These are phyloP conservation scores for Panus rudis DNA, from an alignment of 768 basidiomycete species.

Conservation along the genomic window DNA sequence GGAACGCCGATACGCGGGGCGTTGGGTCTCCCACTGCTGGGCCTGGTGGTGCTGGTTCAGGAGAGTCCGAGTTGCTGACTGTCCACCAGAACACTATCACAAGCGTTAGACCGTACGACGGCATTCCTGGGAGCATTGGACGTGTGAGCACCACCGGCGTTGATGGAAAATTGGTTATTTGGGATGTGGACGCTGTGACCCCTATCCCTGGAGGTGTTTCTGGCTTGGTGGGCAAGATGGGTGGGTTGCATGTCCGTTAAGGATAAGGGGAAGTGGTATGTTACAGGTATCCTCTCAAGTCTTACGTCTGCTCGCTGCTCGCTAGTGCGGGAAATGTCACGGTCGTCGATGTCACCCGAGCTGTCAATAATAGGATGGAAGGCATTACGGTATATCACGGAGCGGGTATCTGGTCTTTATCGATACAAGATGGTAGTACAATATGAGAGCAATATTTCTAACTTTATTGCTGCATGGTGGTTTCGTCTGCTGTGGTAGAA, in stretches of 20 bases:
- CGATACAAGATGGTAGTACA: background rate
- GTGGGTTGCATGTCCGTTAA: slow-evolving; percentile 23
- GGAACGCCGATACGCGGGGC: slow-evolving; percentile 82
- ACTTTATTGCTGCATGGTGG: slow-evolving; percentile 15
- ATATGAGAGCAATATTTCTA: too few species aligned
- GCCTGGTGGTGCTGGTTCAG: slow-evolving; percentile 20
- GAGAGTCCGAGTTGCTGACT: slow-evolving; percentile 75
- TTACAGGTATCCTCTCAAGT: background rate
- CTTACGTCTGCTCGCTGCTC: too few species aligned
- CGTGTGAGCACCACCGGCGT: slow-evolving; percentile 89
- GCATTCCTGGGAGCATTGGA: slow-evolving; percentile 46
- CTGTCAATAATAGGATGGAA: too few species aligned
- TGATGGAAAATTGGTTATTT: slow-evolving; percentile 89
- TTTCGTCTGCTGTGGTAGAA: slow-evolving; percentile 15
- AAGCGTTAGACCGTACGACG: slow-evolving; percentile 73
- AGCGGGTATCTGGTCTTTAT: too few species aligned
- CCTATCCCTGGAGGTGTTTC: slow-evolving; percentile 33
- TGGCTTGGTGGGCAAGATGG: slow-evolving; percentile 19
- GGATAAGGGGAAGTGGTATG: slow-evolving; percentile 3
- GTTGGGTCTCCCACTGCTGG: slow-evolving; percentile 28
- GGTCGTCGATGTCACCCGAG: too few species aligned
- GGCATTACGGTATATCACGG: too few species aligned
- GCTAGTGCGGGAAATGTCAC: too few species aligned
- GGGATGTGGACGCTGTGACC: slow-evolving; percentile 65
- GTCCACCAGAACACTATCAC: slow-evolving; percentile 99